phyloP scores from a whole-genome alignment of 2,329 filamentous ascomycete species.

The Paradendryphiella salina region DNA sequence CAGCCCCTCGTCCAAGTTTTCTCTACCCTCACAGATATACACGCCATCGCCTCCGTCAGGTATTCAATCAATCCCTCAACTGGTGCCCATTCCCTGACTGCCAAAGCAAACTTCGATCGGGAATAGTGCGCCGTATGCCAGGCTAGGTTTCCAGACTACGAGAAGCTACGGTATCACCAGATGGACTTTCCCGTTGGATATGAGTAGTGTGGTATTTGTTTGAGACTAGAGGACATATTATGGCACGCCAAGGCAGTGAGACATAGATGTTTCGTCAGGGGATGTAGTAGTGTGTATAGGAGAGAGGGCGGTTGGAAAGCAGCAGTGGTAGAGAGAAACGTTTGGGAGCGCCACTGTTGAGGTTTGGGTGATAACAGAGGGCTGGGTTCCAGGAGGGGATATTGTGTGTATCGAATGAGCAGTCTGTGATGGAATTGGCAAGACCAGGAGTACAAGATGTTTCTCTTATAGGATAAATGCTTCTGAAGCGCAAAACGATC shows the following conservation, averaged over 20 bases:
- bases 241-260: constrained; percentile 20
- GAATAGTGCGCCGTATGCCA: constrained; percentile 24
- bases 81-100: constrained; percentile 19
- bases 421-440: too few species aligned
- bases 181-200: constrained; percentile 22
- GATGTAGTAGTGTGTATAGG: constrained; percentile 23
- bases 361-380: neutral
- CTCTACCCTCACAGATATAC: constrained; percentile 9
- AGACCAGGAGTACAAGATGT: too few species aligned
- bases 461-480: too few species aligned
- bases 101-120: constrained; percentile 26
- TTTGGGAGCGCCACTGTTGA: constrained; percentile 16
- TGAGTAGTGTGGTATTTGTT: constrained; percentile 22
- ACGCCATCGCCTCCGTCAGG: constrained; percentile 20
- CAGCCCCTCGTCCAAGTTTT: constrained; percentile 16
- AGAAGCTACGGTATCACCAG: constrained; percentile 15
- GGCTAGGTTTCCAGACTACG: constrained; percentile 21
- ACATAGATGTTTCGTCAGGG: constrained; percentile 31
- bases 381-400: too few species aligned
- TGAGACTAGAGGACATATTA: constrained; percentile 20
- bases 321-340: constrained; percentile 20
- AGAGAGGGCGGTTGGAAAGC: constrained; percentile 21
- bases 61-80: constrained; percentile 10
- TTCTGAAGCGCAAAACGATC: neutral
- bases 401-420: too few species aligned